phyloP scores from a whole-genome alignment of 1,284 basidiomycete genomes.

The Xerocomus amazonicus region DNA sequence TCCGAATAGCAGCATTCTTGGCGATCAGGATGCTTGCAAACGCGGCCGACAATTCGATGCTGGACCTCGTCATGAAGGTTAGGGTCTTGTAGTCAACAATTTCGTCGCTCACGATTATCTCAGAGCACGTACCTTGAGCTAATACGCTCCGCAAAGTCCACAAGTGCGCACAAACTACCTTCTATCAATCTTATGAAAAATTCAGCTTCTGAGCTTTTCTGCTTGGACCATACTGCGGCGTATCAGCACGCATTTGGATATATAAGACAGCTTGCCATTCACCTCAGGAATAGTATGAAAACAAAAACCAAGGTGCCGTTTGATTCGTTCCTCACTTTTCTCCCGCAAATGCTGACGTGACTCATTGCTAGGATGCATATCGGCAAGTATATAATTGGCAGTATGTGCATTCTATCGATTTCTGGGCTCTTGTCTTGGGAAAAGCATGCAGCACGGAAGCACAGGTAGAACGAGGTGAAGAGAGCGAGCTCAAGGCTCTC shows the following conservation, averaged over 20 bases:
- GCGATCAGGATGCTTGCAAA: constrained; percentile 81
- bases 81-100: constrained; percentile 11
- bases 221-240: constrained; percentile 66
- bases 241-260: constrained; percentile 98
- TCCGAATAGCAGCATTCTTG: constrained; percentile 86
- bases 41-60: constrained; percentile 76
- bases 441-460: constrained; percentile 68
- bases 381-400: constrained; percentile 99
- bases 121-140: constrained; percentile 85
- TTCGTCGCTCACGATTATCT: constrained; percentile 1
- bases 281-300: constrained; percentile 90
- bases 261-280: constrained; percentile 94
- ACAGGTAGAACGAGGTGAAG: constrained; percentile 49
- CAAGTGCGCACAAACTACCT: constrained; percentile 85
- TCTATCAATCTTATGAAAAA: constrained; percentile 98
- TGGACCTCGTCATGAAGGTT: constrained; percentile 88
- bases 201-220: constrained; percentile 90
- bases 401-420: constrained; percentile 93
- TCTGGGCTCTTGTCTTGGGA: constrained; percentile 91
- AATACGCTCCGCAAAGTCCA: constrained; percentile 79
- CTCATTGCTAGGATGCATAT: constrained; percentile 68
- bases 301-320: constrained; percentile 70
- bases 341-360: constrained; percentile 13
- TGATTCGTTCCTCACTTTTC: constrained; percentile 17
- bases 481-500: constrained; percentile 81